A percentile compares a stretch with the other conserved stretches of the same genome.
Conservation (phyloP, 495 filamentous ascomycete genomes). For the Aspergillus campestris region DNA sequence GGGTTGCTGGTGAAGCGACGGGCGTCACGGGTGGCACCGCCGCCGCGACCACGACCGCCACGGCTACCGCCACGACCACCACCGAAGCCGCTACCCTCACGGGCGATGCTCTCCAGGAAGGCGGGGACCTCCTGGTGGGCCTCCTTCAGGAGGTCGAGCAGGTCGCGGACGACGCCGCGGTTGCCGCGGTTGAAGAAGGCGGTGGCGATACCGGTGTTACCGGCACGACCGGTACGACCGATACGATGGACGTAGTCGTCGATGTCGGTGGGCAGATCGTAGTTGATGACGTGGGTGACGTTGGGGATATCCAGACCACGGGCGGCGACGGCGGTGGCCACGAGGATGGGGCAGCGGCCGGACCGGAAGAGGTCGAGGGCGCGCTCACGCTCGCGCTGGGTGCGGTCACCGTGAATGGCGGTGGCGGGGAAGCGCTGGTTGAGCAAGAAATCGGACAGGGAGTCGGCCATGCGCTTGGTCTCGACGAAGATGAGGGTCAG, state of each 20-base stretch:
- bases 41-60: conserved; percentile 57
- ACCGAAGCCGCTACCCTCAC: conserved; percentile 76
- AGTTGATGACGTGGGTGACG: conserved; percentile 97
- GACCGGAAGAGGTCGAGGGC: conserved; percentile 96
- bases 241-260: conserved; percentile 99
- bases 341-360: conserved; percentile 87
- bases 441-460: conserved; percentile 92
- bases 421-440: conserved; percentile 98
- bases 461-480: conserved; percentile 99
- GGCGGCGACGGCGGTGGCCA: conserved; percentile 94
- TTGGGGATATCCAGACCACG: conserved; percentile 96
- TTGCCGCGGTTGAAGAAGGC: conserved; percentile 99
- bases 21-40: conserved; percentile 75
- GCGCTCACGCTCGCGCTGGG: conserved; percentile 96
- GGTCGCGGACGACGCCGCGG: conserved; percentile 89
- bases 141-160: conserved; percentile 94
- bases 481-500: conserved; percentile 97
- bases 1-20: conserved; percentile 47
- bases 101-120: conserved; percentile 94
- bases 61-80: conserved; percentile 63
- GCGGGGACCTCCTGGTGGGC: conserved; percentile 91
- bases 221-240: conserved; percentile 98
- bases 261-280: conserved; percentile 96
- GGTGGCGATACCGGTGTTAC: conserved; percentile 96
- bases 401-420: conserved; percentile 95